These are phyloP conservation scores for Dactylellina parvicollis DNA, from an alignment of 2,329 filamentous ascomycete species.

Conservation along the genomic window DNA sequence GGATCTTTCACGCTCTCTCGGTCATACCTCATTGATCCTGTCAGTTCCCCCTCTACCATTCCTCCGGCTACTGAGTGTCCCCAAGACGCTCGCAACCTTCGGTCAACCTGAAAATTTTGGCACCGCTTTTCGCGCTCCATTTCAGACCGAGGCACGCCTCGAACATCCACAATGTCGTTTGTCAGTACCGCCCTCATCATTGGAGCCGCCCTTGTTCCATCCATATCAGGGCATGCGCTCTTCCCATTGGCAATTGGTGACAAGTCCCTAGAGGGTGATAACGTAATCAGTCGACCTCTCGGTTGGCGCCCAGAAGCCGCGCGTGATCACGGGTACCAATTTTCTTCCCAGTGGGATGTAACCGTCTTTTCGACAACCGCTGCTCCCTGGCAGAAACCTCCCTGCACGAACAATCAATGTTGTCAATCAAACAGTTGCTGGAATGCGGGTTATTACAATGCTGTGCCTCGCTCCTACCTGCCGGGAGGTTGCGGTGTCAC, in stretches of 20 bases:
- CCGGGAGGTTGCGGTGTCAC: not conserved
- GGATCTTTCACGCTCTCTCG: too few relatives aligned
- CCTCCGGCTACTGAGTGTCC: too few relatives aligned
- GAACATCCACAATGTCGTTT: constrained; percentile 3
- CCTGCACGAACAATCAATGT: not conserved
- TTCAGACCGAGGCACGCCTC: constrained; percentile 73
- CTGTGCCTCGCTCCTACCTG: not conserved
- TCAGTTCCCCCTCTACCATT: too few relatives aligned
- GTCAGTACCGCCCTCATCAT: not conserved
- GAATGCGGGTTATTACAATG: not conserved
- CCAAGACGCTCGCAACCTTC: too few relatives aligned
- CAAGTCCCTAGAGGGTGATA: not conserved
- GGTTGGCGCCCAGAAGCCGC: not conserved
- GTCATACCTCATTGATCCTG: too few relatives aligned
- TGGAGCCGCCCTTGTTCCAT: not conserved
- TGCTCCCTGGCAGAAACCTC: not conserved
- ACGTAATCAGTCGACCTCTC: not conserved
- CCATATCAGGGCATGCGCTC: not conserved
- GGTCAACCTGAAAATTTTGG: too few relatives aligned
- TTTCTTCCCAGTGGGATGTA: constrained; percentile 2
- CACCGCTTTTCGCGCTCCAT: too few relatives aligned
- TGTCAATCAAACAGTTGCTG: not conserved
- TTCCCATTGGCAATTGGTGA: constrained; percentile 6
- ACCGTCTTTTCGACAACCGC: not conserved
- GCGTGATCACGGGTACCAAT: constrained; percentile 6